Evolutionary conservation across 192 early-diverging fungal genomes (phyloP), one percentile per base, ranked within the genome.

Genomic region (Oehlia diaphana): DNA sequence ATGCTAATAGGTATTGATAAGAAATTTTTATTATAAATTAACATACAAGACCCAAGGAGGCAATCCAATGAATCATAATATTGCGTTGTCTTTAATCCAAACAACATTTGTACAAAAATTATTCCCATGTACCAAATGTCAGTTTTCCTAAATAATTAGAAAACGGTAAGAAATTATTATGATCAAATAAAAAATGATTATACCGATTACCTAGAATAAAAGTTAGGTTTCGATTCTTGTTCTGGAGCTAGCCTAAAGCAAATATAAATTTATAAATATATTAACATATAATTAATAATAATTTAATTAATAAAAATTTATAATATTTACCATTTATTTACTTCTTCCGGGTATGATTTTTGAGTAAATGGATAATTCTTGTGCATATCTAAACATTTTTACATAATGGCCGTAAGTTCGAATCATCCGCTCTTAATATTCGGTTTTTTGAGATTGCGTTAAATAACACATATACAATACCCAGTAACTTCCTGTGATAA

Each of bases 81-180:
- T 23, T 77, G 81, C 31, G 91, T 84, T 1, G 85, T 82, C 31
- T 92, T 92, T 14, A 84, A 75, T 16, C 93, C 93, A 82, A 91
- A 88, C 6, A 90, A 74, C 93, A 95, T 95, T 66, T 92, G 90
- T 58, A 94, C 77, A 19, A 90, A 89, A 0, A 91, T 86, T 19
- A 92, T 81, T 23, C 92, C 93, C 1, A 89, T 83, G 62, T 90
- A 92, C 90, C 91, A 95, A 21, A 95, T 88, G 81, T 95, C 93
- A 80, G 94, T 93, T 68, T 93, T 93, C 66, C 89, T 77, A 31
- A 72, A 61, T 64, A 6, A 69, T 42, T 33, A 84, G n/a, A 39
- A 73, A 64, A n/a, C n/a, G 6, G 16, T 69, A 80, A 62, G 26
- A 23, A 37, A 71, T 80, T 63, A 16, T 47, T 21, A 26, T 70